Percentiles rank a stretch among this genome's conserved stretches.
Evolutionary conservation across 2,329 filamentous ascomycete genomes (phyloP).

Genomic region (Laburnicola sp.): DNA sequence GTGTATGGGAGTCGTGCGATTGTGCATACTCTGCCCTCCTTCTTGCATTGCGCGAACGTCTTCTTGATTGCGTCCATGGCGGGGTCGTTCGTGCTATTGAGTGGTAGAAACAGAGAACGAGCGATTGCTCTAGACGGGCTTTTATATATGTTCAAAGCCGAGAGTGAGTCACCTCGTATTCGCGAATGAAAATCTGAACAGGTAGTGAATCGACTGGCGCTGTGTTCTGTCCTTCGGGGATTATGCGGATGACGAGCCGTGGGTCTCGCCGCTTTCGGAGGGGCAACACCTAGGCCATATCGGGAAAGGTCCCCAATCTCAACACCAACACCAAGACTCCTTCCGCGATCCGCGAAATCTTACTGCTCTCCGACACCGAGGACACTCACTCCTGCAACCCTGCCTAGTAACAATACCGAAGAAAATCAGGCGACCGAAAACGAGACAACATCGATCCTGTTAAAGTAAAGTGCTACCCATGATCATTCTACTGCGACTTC

Average conservation of each 20-base stretch:
- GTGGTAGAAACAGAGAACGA: background rate
- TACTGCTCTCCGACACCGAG: too few relatives aligned
- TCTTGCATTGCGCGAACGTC: constrained; percentile 56
- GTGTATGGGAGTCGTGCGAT: background rate
- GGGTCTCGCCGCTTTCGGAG: constrained; percentile 11
- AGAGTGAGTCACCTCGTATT: constrained; percentile 11
- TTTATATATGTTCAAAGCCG: constrained; percentile 1
- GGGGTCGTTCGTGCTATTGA: constrained; percentile 6
- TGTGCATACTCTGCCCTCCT: constrained; percentile 49
- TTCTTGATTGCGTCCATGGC: constrained; percentile 54
- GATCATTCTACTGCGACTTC: too few relatives aligned
- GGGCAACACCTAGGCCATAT: background rate
- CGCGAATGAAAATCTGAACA: background rate
- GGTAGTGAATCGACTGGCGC: constrained; percentile 6
- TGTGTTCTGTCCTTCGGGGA: constrained; percentile 10
- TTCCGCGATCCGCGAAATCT: too few relatives aligned
- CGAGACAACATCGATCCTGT: too few relatives aligned
- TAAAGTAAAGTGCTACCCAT: too few relatives aligned
- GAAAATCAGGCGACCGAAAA: too few relatives aligned
- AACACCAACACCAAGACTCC: constrained; percentile 1
- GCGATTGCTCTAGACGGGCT: background rate
- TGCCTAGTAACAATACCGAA: too few relatives aligned
- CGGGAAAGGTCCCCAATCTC: background rate
- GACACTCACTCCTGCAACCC: too few relatives aligned
- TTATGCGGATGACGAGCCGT: constrained; percentile 12